Base-by-base conservation (phyloP, 331 rosid genomes). In the Quercus phellos region DNA sequence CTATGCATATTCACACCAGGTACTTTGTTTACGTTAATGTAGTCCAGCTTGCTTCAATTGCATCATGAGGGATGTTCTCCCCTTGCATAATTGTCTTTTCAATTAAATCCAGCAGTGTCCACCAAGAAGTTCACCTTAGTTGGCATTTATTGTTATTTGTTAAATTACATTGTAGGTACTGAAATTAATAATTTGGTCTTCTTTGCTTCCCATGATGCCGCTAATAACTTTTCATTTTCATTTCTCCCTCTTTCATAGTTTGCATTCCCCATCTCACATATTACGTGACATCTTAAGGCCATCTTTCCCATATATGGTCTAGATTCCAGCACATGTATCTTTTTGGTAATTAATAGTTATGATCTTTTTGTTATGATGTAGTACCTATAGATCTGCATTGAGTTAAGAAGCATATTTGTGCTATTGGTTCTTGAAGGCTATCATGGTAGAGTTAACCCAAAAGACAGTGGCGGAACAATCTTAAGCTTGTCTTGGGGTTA, bases 1-100 rank as follows among this genome's bases (percentile, higher is more conserved):
- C 73, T 95, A 91, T 77, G 94, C 99, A 54, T 91, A 91, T 82
- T 94, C 99, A 24, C 92, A 90, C 84, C 97, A 91, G 96, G 97
- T 92, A 84, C 61, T 78, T 74, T 60, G 8, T 27, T 29, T 27
- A 63, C 26, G 0, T 46, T 32, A 5, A 27, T 5, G n/a, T 61
- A 14, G 21, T 17, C 42, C 46, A 2, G 46, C 46, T 3, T 75
- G 30, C 26, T 16, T 16, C 3, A n/a, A 59, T 2, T 19, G 54
- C 74, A 51, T 56, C 68, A 16, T 21, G 43, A 2, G 19, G 56
- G 5, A 1, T 21, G 17, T 3, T 22, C 21, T 12, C 54, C 18
- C 4, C 24, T 10, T 66, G 3, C 51, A 17, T n/a, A 51, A 55
- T 27, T 77, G 58, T 19, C n/a, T 54, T 61, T 63, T n/a, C 74